phyloP scores from a whole-genome alignment of 2,329 filamentous ascomycete species.

The Xylaria polymorpha region DNA sequence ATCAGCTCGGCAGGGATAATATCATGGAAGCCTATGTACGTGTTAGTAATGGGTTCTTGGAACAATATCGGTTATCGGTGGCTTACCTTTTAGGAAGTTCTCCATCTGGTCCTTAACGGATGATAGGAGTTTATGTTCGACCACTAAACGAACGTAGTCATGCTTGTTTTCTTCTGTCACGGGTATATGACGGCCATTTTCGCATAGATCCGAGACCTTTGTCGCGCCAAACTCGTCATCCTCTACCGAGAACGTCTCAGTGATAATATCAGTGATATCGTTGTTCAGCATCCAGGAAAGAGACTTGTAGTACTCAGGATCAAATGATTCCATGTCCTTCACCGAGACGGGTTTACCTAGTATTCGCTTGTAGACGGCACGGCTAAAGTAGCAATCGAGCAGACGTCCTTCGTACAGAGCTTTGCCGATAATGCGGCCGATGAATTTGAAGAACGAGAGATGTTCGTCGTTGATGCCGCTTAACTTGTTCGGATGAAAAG shows the following conservation, averaged over 20 bases:
- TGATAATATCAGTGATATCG: slow-evolving; percentile 97
- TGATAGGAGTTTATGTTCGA: slow-evolving; percentile 90
- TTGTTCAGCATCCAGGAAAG: slow-evolving; percentile 98
- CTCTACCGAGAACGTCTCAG: slow-evolving; percentile 94
- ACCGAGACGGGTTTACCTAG: slow-evolving; percentile 94
- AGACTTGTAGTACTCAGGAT: slow-evolving; percentile 99
- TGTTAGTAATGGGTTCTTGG: slow-evolving; percentile 48
- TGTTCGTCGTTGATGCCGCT: slow-evolving; percentile 96
- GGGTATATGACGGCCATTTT: slow-evolving; percentile 88
- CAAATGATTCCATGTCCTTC: slow-evolving; percentile 99
- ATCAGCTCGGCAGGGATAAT: slow-evolving; percentile 95
- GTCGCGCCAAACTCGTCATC: slow-evolving; percentile 94
- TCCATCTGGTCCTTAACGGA: slow-evolving; percentile 96
- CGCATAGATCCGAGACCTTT: slow-evolving; percentile 85
- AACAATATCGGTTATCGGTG: slow-evolving; percentile 25
- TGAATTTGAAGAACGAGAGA: slow-evolving; percentile 98
- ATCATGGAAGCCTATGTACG: slow-evolving; percentile 84
- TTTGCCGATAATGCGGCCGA: slow-evolving; percentile 97
- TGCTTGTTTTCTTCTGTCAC: slow-evolving; percentile 99
- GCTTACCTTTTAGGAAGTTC: slow-evolving; percentile 83
- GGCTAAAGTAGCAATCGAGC: slow-evolving; percentile 98
- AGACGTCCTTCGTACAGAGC: slow-evolving; percentile 95
- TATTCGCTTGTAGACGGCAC: slow-evolving; percentile 98
- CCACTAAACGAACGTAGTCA: slow-evolving; percentile 93
- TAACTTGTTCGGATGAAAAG: slow-evolving; percentile 96